Evolutionary conservation across 2,329 filamentous ascomycete genomes (phyloP), one percentile per base, ranked within the genome.

Genomic region (Alternaria infectoria): DNA sequence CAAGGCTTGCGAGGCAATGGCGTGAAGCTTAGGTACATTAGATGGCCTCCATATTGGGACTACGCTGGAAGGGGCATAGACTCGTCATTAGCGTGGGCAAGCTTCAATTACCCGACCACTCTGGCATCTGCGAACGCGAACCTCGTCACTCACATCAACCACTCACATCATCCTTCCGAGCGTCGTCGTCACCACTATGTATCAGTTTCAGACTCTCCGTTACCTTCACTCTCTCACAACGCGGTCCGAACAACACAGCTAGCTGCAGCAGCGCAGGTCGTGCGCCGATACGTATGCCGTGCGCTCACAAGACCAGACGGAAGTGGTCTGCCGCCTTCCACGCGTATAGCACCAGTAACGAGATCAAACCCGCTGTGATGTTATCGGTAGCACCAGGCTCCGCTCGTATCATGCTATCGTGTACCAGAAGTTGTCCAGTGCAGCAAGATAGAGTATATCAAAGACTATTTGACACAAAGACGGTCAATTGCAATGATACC

Each of bases 21-120:
- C 57, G 43, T 47, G 51, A 66, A 62, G 66, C 68, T 67, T 62
- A 65, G 57, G 46, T 60, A 49, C 57, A 68, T 59, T 21, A 67
- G 43, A 49, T 54, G 25, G 40, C 57, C 30, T 26, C 52, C 23
- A 54, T 61, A 57, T 57, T 58, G 30, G 28, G 36, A n/a, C 54
- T 62, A 61, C 13, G 4, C 43, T n/a, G 5, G 23, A 59, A 54
- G 13, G n/a, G 57, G 64, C 23, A 65, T 56, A 30, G 46, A 23
- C 46, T 13, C 25, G 30, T 19, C n/a, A n/a, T 45, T 59, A 61
- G 66, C 49, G 62, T 55, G 49, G 19, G 9, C 21, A 32, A 32
- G 28, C 36, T 56, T 32, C 40, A 62, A 69, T 72, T 67, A 68
- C 65, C 49, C 62, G 54, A 49, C 49, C 54, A 55, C 65, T 64